phyloP scores from a whole-genome alignment of 2,329 filamentous ascomycete genomes.

The Trichoderma arundinaceum region DNA sequence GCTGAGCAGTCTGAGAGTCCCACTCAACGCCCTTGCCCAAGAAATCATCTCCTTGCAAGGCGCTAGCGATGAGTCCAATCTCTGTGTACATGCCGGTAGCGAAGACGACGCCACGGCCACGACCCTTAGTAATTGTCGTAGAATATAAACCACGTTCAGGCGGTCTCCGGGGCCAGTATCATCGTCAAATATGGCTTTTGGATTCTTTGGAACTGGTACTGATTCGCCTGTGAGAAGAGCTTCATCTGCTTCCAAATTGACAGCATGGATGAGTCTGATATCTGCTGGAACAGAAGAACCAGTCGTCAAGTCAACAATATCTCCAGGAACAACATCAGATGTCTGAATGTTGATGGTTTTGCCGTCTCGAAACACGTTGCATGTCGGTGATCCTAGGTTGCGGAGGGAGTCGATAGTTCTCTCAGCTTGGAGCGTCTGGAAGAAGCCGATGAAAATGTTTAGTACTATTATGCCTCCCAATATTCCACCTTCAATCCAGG shows the following conservation, averaged over 20 bases:
- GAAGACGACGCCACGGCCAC: slow-evolving; percentile 62
- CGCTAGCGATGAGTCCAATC: slow-evolving; percentile 60
- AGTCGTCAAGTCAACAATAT: slow-evolving; percentile 54
- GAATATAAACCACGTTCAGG: slow-evolving; percentile 62
- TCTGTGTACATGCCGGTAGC: slow-evolving; percentile 64
- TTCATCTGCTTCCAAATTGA: slow-evolving; percentile 69
- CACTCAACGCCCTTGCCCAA: slow-evolving; percentile 7
- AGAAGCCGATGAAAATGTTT: slow-evolving; percentile 56
- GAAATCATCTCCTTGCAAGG: slow-evolving; percentile 39
- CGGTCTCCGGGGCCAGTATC: slow-evolving; percentile 54
- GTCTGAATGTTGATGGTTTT: slow-evolving; percentile 41
- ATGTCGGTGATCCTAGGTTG: slow-evolving; percentile 45
- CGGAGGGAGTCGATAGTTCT: slow-evolving; percentile 49
- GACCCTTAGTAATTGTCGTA: slow-evolving; percentile 61
- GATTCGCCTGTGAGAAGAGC: slow-evolving; percentile 65
- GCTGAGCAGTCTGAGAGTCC: slow-evolving; percentile 9
- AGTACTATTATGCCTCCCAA: slow-evolving; percentile 57
- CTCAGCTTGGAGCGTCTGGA: slow-evolving; percentile 49
- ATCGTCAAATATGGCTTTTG: slow-evolving; percentile 47
- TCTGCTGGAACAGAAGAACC: slow-evolving; percentile 63
- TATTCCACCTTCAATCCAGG: slow-evolving; percentile 58
- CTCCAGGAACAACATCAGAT: slow-evolving; percentile 57
- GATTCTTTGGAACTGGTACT: slow-evolving; percentile 57
- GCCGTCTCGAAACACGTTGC: slow-evolving; percentile 46
- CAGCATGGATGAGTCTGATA: slow-evolving; percentile 55